These are phyloP conservation scores for Lentinus brumalis DNA, from an alignment of 768 basidiomycete genomes.

Conservation along the genomic window DNA sequence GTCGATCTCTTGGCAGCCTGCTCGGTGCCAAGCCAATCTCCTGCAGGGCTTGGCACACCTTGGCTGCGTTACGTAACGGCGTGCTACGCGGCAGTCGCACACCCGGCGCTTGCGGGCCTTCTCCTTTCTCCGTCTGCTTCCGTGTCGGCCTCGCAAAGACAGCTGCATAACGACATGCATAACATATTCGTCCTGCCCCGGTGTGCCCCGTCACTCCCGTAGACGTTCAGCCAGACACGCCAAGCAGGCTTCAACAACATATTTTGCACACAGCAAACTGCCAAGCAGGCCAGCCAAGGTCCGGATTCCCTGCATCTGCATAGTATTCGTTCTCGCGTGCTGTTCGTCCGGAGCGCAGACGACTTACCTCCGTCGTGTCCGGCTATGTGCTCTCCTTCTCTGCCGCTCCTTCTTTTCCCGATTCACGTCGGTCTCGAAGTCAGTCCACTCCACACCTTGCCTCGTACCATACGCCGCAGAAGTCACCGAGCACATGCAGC, in stretches of 20 bases:
- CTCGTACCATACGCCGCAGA: not conserved
- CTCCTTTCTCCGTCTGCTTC: no score
- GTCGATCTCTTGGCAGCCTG: slow-evolving; percentile 27
- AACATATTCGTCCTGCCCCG: no score
- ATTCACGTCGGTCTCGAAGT: not conserved
- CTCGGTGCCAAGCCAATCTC: slow-evolving; percentile 21
- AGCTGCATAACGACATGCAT: no score
- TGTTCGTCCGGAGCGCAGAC: not conserved
- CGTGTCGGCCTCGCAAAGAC: no score
- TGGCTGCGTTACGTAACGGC: slow-evolving; percentile 12
- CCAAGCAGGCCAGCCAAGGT: not conserved
- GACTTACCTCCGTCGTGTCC: not conserved
- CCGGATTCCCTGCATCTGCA: not conserved
- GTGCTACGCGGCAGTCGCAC: not conserved
- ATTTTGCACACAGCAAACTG: not conserved
- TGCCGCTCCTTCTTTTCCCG: not conserved
- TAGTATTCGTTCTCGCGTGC: not conserved
- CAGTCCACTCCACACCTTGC: not conserved
- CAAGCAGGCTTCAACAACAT: not conserved
- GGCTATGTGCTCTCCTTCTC: not conserved
- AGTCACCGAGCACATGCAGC: not conserved
- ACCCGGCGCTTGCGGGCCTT: not conserved
- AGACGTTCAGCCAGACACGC: no score
- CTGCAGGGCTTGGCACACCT: slow-evolving; percentile 18
- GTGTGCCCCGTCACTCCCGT: no score